phyloP scores from a whole-genome alignment of 192 early-diverging fungal species.

The Mortierella hygrophila region DNA sequence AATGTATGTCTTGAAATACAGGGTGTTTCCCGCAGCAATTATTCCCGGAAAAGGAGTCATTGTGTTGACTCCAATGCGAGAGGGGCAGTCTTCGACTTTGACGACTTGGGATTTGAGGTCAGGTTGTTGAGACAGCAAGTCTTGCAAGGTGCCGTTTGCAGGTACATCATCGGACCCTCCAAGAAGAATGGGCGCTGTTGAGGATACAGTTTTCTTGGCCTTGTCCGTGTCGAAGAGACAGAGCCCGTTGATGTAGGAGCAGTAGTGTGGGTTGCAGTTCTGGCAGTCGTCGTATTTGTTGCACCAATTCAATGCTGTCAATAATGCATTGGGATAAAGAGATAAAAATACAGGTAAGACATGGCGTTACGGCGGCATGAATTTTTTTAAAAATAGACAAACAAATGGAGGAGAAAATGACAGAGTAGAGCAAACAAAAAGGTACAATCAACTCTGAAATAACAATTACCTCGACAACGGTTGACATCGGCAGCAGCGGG shows the following conservation, averaged over 20 bases:
- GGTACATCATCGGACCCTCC: conserved; percentile 27
- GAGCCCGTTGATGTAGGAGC: conserved; percentile 50
- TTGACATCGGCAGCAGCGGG: conserved; percentile 14
- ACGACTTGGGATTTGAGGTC: conserved; percentile 8
- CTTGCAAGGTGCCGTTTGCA: conserved; percentile 30
- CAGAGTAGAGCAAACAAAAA: neutral
- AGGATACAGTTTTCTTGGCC: conserved; percentile 21
- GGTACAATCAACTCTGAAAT: neutral
- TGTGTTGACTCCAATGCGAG: conserved; percentile 6
- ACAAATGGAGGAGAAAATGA: neutral
- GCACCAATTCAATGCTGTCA: conserved; percentile 52
- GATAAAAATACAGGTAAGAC: neutral
- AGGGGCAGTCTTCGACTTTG: conserved; percentile 9
- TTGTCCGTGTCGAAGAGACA: conserved; percentile 57
- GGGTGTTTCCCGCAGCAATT: conserved; percentile 21
- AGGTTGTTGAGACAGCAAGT: conserved; percentile 25
- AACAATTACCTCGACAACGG: conserved; percentile 39
- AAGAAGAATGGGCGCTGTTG: conserved; percentile 15
- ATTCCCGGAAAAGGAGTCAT: neutral
- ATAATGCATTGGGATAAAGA: neutral
- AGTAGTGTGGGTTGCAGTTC: conserved; percentile 43
- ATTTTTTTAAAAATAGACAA: neutral
- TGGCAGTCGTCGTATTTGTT: conserved; percentile 51
- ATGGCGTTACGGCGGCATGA: neutral
- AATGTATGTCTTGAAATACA: conserved; percentile 48